These are phyloP conservation scores for Harringtonia lauricola DNA, from an alignment of 2,329 filamentous ascomycete genomes.

Conservation along the genomic window DNA sequence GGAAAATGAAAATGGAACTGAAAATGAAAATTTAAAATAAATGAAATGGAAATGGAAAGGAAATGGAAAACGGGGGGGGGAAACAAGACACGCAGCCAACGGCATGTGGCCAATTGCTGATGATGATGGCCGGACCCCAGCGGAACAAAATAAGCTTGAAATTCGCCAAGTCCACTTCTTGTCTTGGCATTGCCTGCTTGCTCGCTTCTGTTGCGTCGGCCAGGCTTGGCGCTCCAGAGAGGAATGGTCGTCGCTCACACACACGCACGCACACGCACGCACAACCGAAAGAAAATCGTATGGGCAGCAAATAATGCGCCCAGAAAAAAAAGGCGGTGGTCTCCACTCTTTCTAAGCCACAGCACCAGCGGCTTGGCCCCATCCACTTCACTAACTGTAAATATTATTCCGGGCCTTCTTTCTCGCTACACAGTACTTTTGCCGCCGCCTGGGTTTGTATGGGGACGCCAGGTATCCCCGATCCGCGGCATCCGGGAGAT, in stretches of 20 bases:
- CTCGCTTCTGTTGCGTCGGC: neutral
- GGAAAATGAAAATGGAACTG: too few relatives aligned
- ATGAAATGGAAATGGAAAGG: too few relatives aligned
- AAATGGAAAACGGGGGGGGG: too few relatives aligned
- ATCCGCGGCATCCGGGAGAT: neutral
- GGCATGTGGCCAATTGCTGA: slow-evolving; percentile 3
- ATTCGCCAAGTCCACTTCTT: slow-evolving; percentile 15
- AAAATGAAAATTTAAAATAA: too few relatives aligned
- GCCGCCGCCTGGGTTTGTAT: neutral
- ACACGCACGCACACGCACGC: too few relatives aligned
- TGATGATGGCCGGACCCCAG: neutral
- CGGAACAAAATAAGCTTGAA: slow-evolving; percentile 15
- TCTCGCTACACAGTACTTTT: too few relatives aligned
- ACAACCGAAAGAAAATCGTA: neutral
- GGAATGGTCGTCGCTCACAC: too few relatives aligned
- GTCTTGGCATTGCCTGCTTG: slow-evolving; percentile 8
- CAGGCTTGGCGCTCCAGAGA: too few relatives aligned
- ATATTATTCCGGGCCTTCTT: neutral
- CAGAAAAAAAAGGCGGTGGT: neutral
- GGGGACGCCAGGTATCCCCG: neutral
- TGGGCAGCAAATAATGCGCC: neutral
- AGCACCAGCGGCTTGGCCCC: neutral
- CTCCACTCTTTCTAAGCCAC: neutral
- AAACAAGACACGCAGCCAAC: neutral
- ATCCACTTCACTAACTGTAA: neutral